Evolutionary conservation across 768 basidiomycete genomes (phyloP).

Genomic region (Hortiboletus flavorubellus): DNA sequence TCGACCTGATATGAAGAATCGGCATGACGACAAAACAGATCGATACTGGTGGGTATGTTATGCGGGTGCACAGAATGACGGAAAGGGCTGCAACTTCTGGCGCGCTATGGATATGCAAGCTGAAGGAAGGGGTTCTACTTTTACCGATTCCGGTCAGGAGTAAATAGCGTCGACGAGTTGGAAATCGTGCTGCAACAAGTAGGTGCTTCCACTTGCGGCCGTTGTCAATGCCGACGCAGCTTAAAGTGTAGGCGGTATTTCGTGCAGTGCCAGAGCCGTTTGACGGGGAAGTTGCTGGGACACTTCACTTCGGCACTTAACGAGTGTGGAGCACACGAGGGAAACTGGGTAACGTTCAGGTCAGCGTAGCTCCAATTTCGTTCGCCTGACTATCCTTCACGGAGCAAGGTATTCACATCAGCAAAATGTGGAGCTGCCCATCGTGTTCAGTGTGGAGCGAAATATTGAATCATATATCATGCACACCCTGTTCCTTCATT

Average conservation of each 20-base stretch:
- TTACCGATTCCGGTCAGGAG: constrained; percentile 19
- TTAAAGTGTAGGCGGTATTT: background rate
- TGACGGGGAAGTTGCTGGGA: background rate
- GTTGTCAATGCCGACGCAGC: background rate
- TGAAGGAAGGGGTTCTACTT: constrained; percentile 60
- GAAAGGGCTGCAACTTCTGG: constrained; percentile 78
- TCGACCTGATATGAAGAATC: constrained; percentile 76
- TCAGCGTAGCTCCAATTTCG: background rate
- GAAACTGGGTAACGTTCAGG: background rate
- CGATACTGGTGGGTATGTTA: constrained; percentile 78
- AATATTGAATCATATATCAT: background rate
- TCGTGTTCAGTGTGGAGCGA: background rate
- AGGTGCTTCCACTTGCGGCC: background rate
- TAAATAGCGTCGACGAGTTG: background rate
- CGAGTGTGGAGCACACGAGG: background rate
- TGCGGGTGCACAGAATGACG: constrained; percentile 78
- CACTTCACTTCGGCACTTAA: background rate
- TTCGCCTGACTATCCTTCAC: background rate
- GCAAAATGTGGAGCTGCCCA: background rate
- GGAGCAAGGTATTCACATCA: background rate
- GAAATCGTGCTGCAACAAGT: constrained; percentile 1
- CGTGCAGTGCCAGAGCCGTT: background rate
- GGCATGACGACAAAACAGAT: constrained; percentile 49
- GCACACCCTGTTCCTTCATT: background rate
- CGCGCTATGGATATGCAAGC: constrained; percentile 64